Conservation (phyloP, 129 eudicot species). For the Chrysanthemum lavandulifolium region DNA sequence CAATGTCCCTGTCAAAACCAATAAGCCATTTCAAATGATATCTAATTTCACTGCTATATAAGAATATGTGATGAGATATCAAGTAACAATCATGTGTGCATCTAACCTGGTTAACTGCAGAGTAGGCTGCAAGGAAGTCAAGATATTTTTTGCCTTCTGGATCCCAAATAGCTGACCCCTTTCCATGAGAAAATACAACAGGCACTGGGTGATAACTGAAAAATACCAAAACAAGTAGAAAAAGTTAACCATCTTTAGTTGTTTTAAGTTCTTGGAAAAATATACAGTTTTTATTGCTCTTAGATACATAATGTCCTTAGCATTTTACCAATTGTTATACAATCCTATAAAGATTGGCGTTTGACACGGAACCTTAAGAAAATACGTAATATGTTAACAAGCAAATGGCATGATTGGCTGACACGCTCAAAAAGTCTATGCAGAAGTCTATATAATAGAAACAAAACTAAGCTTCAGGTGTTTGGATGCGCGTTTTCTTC, state of each 20-base stretch:
- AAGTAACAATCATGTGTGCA: neutral
- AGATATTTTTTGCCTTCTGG: constrained; percentile 96
- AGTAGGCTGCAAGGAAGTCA: constrained; percentile 95
- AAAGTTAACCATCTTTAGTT: too few relatives aligned
- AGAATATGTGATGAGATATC: neutral
- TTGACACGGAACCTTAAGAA: neutral
- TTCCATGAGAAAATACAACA: constrained; percentile 86
- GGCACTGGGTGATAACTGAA: constrained; percentile 96
- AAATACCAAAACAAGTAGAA: neutral
- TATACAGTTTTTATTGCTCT: neutral
- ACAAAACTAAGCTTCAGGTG: neutral
- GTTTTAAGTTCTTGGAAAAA: neutral
- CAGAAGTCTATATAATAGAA: neutral
- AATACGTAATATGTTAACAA: neutral
- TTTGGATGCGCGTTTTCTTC: neutral
- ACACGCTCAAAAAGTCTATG: neutral
- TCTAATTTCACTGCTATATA: neutral
- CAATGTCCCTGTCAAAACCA: constrained; percentile 82
- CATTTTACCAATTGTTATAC: neutral
- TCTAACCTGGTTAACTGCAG: constrained; percentile 94
- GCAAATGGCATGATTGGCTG: neutral
- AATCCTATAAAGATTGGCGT: neutral
- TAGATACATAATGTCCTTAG: neutral
- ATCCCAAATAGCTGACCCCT: constrained; percentile 91
- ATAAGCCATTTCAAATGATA: neutral